phyloP scores from a whole-genome alignment of 164 flowering plant species.

The Buxus sempervirens region DNA sequence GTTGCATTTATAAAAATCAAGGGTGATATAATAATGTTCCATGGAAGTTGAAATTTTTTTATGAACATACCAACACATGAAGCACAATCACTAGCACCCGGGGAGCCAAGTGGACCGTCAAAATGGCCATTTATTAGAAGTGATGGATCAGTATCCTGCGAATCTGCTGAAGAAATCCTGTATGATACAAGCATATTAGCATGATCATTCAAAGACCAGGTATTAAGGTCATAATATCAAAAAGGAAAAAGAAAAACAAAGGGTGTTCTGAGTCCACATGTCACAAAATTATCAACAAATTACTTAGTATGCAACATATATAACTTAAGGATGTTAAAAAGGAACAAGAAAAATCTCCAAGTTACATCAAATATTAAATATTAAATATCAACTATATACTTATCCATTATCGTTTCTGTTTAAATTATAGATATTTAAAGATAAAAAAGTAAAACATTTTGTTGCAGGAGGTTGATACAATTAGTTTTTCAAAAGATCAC shows the following conservation, averaged over 20 bases:
- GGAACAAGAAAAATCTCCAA: too few species aligned
- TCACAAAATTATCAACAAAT: background rate
- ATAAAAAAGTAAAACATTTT: too few species aligned
- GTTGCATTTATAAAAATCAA: background rate
- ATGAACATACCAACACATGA: slow-evolving; percentile 86
- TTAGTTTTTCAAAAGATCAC: too few species aligned
- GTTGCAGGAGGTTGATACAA: too few species aligned
- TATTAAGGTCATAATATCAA: slow-evolving; percentile 1
- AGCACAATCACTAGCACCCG: slow-evolving; percentile 98
- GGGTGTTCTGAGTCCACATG: background rate
- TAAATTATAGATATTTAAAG: too few species aligned
- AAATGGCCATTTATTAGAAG: slow-evolving; percentile 89
- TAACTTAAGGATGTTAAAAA: background rate
- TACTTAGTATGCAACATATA: background rate
- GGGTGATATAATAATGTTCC: background rate
- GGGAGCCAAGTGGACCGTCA: slow-evolving; percentile 94
- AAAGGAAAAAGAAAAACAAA: too few species aligned
- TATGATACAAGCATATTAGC: slow-evolving; percentile 6
- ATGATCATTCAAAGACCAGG: background rate
- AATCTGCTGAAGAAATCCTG: slow-evolving; percentile 77
- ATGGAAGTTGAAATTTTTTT: background rate
- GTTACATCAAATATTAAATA: too few species aligned
- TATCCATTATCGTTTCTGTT: too few species aligned
- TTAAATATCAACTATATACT: too few species aligned
- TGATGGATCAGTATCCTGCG: slow-evolving; percentile 69